Evolutionary conservation across 805 yeast genomes (phyloP), one percentile per base, ranked within the genome.

Genomic region (Kodamaea kaohsiungensis): DNA sequence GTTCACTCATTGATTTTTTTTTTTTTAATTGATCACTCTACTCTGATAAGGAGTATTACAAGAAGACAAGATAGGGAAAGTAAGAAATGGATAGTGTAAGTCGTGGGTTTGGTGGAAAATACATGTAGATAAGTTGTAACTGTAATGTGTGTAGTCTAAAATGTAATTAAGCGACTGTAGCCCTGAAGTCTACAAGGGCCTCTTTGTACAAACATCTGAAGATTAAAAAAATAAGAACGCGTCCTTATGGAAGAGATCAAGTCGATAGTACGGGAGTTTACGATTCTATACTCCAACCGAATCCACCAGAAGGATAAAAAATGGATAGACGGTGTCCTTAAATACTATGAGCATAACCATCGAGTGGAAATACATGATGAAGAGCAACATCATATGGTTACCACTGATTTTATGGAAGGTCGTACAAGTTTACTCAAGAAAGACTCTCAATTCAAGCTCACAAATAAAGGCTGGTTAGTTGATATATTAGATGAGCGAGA

Each of bases 281-380:
- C 65, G n/a, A 66, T 82, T 2, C 69, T 82, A 13, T 82, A 73
- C 62, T 76, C 85, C 1, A 69, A 63, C 30, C 69, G 84, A 18
- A 62, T 79, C 7, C 56, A 55, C 9, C 84, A 82, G 60, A 79
- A 75, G 54, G 73, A 70, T 46, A 81, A 82, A 60, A 67, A 67
- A 54, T 82, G 86, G 86, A 70, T 70, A 53, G 87, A 82, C 59
- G 86, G 86, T 1, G 68, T 61, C 9, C 61, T 81, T 52, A 70
- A 71, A 53, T 72, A 67, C 61, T 82, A 77, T 61, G 75, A 73
- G 58, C 71, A 80, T 59, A 82, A 82, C 63, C 75, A 75, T 43
- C 80, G 81, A 59, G 53, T 81, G 9, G 78, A 79, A 51, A 64
- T 82, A 17, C 67, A 63, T 48, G 75, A 73, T 55, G 77, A 71